Conservation (phyloP, 164 flowering plant genomes). For the Berberis thunbergii region DNA sequence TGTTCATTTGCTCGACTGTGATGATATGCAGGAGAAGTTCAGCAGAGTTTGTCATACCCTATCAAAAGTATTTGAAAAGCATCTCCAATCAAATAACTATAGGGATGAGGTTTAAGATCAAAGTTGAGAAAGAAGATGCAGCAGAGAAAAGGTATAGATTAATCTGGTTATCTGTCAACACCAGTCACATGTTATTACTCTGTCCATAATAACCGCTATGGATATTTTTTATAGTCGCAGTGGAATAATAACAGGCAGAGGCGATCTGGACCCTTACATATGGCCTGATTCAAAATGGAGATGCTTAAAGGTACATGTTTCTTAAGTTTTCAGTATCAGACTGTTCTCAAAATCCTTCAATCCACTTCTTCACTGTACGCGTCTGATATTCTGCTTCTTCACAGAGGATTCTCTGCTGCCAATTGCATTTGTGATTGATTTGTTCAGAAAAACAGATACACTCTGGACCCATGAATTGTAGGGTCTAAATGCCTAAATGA, state of each 20-base stretch:
- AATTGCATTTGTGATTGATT: too few species aligned
- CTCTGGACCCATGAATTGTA: too few species aligned
- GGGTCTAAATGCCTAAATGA: too few species aligned
- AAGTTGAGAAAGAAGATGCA: conserved; percentile 70
- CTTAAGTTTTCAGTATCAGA: too few species aligned
- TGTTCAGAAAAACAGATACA: too few species aligned
- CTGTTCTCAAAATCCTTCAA: too few species aligned
- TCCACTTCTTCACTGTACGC: too few species aligned
- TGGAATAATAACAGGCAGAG: conserved; percentile 67
- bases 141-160: conserved; percentile 73
- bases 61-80: conserved; percentile 56
- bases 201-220: background rate
- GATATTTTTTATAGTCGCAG: conserved; percentile 45
- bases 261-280: conserved; percentile 66
- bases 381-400: too few species aligned
- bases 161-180: background rate
- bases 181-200: background rate
- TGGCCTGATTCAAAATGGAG: conserved; percentile 98
- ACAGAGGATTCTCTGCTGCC: too few species aligned
- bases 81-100: conserved; percentile 39
- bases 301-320: conserved; percentile 55
- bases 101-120: conserved; percentile 80
- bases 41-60: conserved; percentile 69
- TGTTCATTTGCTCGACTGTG: conserved; percentile 1
- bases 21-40: conserved; percentile 63